Base-by-base conservation (phyloP, 2,329 filamentous ascomycete species). In the Pseudogymnoascus sp. region DNA sequence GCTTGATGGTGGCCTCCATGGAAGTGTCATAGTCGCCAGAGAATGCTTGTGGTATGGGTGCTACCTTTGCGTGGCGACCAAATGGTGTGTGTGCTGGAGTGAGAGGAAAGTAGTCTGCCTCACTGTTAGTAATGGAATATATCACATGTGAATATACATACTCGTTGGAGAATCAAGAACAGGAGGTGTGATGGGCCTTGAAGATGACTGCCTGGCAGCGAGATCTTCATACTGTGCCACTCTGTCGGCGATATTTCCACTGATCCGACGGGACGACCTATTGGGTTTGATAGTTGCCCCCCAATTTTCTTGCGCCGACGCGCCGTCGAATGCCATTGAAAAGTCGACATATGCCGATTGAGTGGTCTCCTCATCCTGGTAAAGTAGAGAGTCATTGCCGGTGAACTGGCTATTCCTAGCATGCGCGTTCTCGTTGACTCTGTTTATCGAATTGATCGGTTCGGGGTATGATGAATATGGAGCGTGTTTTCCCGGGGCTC, bases 81-180 rank as follows among this genome's bases (percentile, higher is more conserved):
- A 80, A 78, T 43, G 87, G 86, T 18, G 85, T 88, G 59, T 85
- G 83, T 68, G 81, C 82, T 60, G 88, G 87, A 28, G 87, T 90
- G 50, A 86, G 81, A 62, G 87, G 87, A 65, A 84, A 83, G 67
- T 84, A 86, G 66, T 77, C 86, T 86, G 65, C 76, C 43, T 69
- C 69, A 0, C 12, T 36, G 50, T 70, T 59, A 69, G 67, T 58
- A 47, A 57, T 28, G 22, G 8, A 50, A 50, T 50, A 47, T n/a
- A 16, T 6, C 7, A 16, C 3, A 8, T 11, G 25, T 11, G 6
- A 30, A 50, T 16, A 2, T 16, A 72, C 84, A 76, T 77, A 88
- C 87, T 78, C 68, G 76, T 78, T 68, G 76, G 76, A 69, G 75
- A 78, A 74, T 82, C 82, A 73, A 86, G 83, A 65, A 78, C 80